These are phyloP conservation scores for Zizania palustris DNA, from an alignment of 202 grass and related monocot genomes.

Conservation along the genomic window DNA sequence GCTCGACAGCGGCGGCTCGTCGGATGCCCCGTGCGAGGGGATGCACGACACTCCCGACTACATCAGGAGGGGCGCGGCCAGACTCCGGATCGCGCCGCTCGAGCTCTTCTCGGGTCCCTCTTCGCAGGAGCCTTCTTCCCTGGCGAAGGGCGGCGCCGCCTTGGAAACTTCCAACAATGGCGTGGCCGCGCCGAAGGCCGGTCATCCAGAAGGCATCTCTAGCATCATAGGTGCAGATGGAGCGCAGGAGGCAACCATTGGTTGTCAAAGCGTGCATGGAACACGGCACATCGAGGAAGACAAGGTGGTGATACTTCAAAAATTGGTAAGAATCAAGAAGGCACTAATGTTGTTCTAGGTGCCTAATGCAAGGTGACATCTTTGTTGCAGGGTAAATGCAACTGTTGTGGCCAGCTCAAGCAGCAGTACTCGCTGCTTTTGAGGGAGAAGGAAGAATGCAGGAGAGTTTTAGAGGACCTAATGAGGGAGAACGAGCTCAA, in stretches of 20 bases:
- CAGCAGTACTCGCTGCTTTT: conserved; percentile 49
- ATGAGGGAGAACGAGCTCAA: conserved; percentile 75
- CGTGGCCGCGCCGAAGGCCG: conserved; percentile 6
- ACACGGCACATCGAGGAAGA: neutral
- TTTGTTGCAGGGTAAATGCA: conserved; percentile 37
- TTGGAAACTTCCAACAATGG: conserved; percentile 26
- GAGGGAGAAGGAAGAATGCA: conserved; percentile 65
- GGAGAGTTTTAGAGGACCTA: conserved; percentile 53
- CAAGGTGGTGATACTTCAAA: neutral
- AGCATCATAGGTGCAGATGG: conserved; percentile 6
- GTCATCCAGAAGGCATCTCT: too few relatives aligned
- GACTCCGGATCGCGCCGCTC: conserved; percentile 56
- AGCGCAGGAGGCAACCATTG: neutral
- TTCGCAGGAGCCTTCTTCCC: neutral
- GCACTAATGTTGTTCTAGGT: neutral
- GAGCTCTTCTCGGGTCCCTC: conserved; percentile 60
- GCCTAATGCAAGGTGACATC: neutral
- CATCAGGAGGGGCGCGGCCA: conserved; percentile 52
- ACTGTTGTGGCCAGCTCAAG: conserved; percentile 45
- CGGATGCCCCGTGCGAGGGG: conserved; percentile 38
- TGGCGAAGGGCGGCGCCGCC: neutral
- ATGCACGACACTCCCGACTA: conserved; percentile 76
- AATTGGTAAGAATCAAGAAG: neutral
- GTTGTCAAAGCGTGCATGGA: neutral
- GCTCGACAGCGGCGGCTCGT: conserved; percentile 7